Evolutionary conservation across 176 grass and related monocot species (phyloP).

Genomic region (Hyparrhenia diplandra): DNA sequence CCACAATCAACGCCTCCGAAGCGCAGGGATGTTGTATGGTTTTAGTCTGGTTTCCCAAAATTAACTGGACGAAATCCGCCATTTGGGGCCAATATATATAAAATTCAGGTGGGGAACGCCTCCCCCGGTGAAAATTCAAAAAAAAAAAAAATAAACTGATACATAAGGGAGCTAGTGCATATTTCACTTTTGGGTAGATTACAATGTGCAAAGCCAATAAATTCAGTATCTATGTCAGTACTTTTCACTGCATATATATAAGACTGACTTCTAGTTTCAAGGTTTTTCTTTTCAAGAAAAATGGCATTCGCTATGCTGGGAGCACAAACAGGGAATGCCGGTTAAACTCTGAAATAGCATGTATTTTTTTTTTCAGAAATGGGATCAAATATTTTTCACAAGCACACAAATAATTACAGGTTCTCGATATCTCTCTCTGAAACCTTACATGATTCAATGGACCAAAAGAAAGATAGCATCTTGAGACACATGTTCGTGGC

Average conservation of each 20-base stretch:
- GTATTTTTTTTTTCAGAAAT: not conserved
- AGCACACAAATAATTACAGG: not conserved
- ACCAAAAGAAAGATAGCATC: constrained; percentile 27
- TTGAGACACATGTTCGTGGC: constrained; percentile 31
- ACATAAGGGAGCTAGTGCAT: constrained; percentile 9
- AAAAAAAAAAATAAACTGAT: constrained; percentile 10
- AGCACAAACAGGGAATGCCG: not conserved
- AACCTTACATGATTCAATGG: constrained; percentile 12
- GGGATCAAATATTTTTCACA: not conserved
- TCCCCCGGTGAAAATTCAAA: no score
- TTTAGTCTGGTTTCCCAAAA: no score
- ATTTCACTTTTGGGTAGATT: not conserved
- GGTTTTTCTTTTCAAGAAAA: not conserved
- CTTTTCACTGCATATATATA: not conserved
- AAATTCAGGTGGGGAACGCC: no score
- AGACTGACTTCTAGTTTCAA: not conserved
- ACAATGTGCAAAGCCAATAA: not conserved
- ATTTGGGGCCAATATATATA: no score
- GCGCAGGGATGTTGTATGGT: no score
- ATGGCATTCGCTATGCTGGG: not conserved
- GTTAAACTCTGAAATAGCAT: not conserved
- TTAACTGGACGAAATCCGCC: no score
- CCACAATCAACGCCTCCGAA: no score
- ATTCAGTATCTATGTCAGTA: not conserved
- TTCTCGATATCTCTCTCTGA: not conserved